Evolutionary conservation across 2,329 filamentous ascomycete species (phyloP).

Genomic region (Balansia obtecta): DNA sequence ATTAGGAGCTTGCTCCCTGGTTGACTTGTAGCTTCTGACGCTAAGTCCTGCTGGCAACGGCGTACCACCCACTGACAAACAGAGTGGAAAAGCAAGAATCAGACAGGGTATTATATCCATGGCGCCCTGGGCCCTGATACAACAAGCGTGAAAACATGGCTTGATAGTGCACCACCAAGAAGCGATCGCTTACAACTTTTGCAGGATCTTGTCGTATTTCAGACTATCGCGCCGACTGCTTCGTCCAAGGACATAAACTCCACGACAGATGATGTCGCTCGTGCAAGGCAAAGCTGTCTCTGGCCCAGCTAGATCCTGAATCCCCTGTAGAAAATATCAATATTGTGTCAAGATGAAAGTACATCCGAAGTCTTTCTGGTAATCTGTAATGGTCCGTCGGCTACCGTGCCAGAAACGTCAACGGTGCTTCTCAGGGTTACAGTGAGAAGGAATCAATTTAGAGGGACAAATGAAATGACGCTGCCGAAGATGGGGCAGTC

Average conservation of each 20-base stretch:
- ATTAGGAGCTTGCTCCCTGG: too few species aligned
- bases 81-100: too few species aligned
- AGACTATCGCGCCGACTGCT: neutral
- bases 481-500: conserved; percentile 39
- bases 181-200: too few species aligned
- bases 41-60: too few species aligned
- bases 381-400: neutral
- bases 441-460: neutral
- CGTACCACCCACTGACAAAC: too few species aligned
- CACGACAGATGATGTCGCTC: neutral
- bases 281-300: neutral
- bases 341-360: neutral
- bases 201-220: neutral
- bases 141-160: too few species aligned
- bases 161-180: too few species aligned
- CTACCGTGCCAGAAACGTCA: conserved; percentile 29
- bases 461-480: too few species aligned
- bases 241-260: neutral
- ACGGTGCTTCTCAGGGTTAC: conserved; percentile 67
- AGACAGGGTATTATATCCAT: too few species aligned
- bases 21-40: neutral
- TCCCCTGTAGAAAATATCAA: neutral
- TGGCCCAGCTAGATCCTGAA: neutral
- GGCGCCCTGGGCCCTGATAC: too few species aligned
- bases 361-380: neutral